Percentiles rank a stretch among this genome's conserved stretches.
phyloP scores from a whole-genome alignment of 1,139 yeast species.

The Debaryomyces subglobosus region DNA sequence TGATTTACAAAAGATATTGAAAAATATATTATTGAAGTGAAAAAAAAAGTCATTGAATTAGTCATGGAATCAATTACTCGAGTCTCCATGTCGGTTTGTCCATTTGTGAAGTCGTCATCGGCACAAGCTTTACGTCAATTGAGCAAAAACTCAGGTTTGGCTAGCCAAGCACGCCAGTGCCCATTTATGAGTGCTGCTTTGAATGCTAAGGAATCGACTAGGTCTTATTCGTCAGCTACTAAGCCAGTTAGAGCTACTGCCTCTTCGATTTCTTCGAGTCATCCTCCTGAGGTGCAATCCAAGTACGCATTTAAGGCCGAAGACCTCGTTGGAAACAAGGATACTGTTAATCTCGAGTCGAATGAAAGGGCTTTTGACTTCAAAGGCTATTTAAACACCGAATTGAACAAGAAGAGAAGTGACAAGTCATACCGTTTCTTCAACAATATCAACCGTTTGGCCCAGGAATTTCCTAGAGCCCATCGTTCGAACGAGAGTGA shows the following conservation, averaged over 20 bases:
- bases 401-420: conserved; percentile 69
- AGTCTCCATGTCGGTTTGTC: conserved; percentile 80
- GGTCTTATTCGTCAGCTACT: conserved; percentile 60
- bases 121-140: conserved; percentile 61
- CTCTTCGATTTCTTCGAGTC: conserved; percentile 24
- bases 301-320: conserved; percentile 37
- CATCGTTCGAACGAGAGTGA: conserved; percentile 76
- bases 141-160: conserved; percentile 47
- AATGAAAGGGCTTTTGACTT: conserved; percentile 63
- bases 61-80: conserved; percentile 76
- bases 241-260: conserved; percentile 56
- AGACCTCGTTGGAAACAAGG: conserved; percentile 31
- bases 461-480: conserved; percentile 90
- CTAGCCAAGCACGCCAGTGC: conserved; percentile 70
- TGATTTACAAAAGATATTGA: background rate
- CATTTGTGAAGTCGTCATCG: conserved; percentile 76
- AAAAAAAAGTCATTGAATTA: background rate
- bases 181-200: conserved; percentile 90
- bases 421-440: conserved; percentile 95
- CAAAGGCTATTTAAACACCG: conserved; percentile 61
- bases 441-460: conserved; percentile 95
- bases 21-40: background rate
- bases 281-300: conserved; percentile 37
- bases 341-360: conserved; percentile 30
- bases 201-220: conserved; percentile 34